phyloP scores from a whole-genome alignment of 2,329 filamentous ascomycete species.

The Pyrenochaeta sp. region DNA sequence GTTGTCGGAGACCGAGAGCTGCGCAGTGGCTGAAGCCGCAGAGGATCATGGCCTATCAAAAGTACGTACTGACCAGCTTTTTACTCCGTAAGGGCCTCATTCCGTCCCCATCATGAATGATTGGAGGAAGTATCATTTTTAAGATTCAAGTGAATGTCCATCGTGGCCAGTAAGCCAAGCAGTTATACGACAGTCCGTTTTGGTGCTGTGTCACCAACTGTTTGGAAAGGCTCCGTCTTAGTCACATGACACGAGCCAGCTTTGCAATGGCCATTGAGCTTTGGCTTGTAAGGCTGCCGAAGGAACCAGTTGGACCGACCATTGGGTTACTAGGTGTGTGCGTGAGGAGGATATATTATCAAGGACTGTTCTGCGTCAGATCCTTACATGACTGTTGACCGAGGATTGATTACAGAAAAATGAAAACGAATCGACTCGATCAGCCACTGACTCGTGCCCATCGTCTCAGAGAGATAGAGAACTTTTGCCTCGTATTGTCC shows the following conservation, averaged over 20 bases:
- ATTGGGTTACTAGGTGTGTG: neutral
- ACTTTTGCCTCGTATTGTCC: too few species aligned
- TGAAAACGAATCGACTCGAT: neutral
- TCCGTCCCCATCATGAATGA: neutral
- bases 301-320: neutral
- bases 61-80: constrained; percentile 1
- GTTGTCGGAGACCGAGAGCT: constrained; percentile 28
- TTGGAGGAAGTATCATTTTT: too few species aligned
- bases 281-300: neutral
- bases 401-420: neutral
- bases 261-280: neutral
- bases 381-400: neutral
- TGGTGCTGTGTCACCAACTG: too few species aligned
- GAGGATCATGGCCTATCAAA: constrained; percentile 4
- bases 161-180: too few species aligned
- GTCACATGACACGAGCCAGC: too few species aligned
- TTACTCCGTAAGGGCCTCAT: neutral
- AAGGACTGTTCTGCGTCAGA: neutral
- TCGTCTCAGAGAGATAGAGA: neutral
- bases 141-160: too few species aligned
- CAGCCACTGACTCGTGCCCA: neutral
- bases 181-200: too few species aligned
- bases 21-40: constrained; percentile 18
- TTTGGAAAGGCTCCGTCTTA: too few species aligned
- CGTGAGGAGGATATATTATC: neutral